Evolutionary conservation across 345 rosid species (phyloP).

Genomic region (Toxicodendron radicans): DNA sequence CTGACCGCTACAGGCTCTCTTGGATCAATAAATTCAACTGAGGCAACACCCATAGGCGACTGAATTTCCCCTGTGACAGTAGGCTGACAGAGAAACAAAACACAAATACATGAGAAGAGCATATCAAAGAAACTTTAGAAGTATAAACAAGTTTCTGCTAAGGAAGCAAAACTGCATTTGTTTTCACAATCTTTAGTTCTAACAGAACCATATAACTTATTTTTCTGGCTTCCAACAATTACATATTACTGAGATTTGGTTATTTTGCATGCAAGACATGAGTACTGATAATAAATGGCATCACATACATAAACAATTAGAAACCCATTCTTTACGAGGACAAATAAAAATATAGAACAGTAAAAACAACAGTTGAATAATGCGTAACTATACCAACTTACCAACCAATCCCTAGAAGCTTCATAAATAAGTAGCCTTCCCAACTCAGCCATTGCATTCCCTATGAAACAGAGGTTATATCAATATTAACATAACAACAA

Average conservation of each 20-base stretch:
- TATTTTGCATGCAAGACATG: not conserved
- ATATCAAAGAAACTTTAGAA: not conserved
- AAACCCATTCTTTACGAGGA: not conserved
- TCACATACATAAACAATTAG: not conserved
- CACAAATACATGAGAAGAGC: slow-evolving; percentile 14
- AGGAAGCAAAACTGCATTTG: not conserved
- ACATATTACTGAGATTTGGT: not conserved
- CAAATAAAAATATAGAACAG: not conserved
- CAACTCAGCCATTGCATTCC: slow-evolving; percentile 86
- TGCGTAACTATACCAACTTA: slow-evolving; percentile 26
- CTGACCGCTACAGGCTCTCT: slow-evolving; percentile 85
- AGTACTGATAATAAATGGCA: not conserved
- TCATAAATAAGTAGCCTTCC: slow-evolving; percentile 88
- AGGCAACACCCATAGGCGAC: slow-evolving; percentile 85
- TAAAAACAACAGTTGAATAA: not conserved
- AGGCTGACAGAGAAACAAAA: slow-evolving; percentile 50
- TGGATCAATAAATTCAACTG: slow-evolving; percentile 95
- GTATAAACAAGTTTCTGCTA: not conserved
- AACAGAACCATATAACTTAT: not conserved
- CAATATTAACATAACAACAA: not conserved
- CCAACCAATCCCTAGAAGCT: slow-evolving; percentile 96
- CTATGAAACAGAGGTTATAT: slow-evolving; percentile 32
- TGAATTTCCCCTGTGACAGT: slow-evolving; percentile 80
- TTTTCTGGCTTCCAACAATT: not conserved
- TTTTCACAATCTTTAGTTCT: not conserved